Conservation (phyloP, 2,329 filamentous ascomycete genomes). For the Cercospora citrullina region DNA sequence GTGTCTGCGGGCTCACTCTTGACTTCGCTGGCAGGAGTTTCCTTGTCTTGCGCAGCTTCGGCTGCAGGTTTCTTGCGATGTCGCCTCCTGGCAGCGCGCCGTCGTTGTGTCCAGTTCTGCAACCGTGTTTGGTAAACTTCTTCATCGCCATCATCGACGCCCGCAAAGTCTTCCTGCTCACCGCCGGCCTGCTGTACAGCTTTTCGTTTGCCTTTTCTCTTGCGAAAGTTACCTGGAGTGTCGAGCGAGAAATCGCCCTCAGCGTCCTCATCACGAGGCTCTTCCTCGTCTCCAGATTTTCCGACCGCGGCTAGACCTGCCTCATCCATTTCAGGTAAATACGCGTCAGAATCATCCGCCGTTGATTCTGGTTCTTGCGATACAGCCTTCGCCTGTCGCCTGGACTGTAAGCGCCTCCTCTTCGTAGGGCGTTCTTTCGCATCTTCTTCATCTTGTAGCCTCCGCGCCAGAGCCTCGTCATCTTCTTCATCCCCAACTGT, state of each 20-base stretch:
- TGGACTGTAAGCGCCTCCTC: slow-evolving; percentile 41
- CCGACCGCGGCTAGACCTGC: slow-evolving; percentile 41
- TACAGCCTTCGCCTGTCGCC: slow-evolving; percentile 26
- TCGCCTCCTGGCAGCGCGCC: slow-evolving; percentile 59
- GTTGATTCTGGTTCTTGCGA: slow-evolving; percentile 29
- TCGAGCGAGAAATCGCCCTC: slow-evolving; percentile 39
- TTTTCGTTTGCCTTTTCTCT: slow-evolving; percentile 34
- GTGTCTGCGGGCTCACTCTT: slow-evolving; percentile 35
- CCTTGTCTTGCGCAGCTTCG: slow-evolving; percentile 16
- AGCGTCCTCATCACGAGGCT: slow-evolving; percentile 43
- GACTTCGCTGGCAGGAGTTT: slow-evolving; percentile 15
- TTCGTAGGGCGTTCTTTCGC: slow-evolving; percentile 45
- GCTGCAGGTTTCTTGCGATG: slow-evolving; percentile 26
- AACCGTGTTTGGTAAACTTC: slow-evolving; percentile 73
- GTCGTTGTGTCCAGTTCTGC: slow-evolving; percentile 68
- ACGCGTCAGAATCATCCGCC: slow-evolving; percentile 45
- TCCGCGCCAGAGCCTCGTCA: slow-evolving; percentile 36
- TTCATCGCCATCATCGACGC: slow-evolving; percentile 88
- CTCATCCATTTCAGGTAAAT: slow-evolving; percentile 45
- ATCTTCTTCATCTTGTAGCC: slow-evolving; percentile 40
- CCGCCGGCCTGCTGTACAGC: slow-evolving; percentile 31
- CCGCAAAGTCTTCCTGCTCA: slow-evolving; percentile 56
- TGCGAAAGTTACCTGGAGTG: slow-evolving; percentile 44
- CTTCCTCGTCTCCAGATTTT: slow-evolving; percentile 42
- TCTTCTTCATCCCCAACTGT: slow-evolving; percentile 29